These are phyloP conservation scores for Puccinia hordei DNA, from an alignment of 1,284 basidiomycete genomes.

Conservation along the genomic window DNA sequence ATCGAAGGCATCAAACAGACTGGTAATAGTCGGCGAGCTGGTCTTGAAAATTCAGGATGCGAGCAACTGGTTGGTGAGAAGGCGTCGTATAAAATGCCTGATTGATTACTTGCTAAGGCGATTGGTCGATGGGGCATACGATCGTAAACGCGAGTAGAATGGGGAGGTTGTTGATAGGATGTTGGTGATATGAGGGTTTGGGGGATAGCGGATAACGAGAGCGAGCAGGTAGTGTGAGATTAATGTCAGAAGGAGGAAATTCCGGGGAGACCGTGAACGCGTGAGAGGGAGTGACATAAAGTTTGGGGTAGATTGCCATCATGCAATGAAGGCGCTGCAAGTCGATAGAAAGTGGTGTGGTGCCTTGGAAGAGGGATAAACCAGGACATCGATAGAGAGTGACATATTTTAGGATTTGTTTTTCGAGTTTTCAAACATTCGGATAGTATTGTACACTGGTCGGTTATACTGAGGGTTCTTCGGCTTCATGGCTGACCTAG, in stretches of 20 bases:
- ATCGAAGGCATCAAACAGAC: neutral
- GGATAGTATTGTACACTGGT: slow-evolving; percentile 44
- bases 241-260: neutral
- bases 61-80: neutral
- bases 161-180: neutral
- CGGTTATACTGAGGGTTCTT: slow-evolving; percentile 37
- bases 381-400: slow-evolving; percentile 13
- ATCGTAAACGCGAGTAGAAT: neutral
- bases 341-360: neutral
- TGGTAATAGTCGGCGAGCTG: neutral
- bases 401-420: slow-evolving; percentile 22
- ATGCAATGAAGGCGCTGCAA: neutral
- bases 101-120: neutral
- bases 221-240: neutral
- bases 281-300: neutral
- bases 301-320: slow-evolving; percentile 3
- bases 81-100: neutral
- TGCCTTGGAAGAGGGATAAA: slow-evolving; percentile 14
- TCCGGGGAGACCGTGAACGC: neutral
- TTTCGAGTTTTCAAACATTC: slow-evolving; percentile 30
- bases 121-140: slow-evolving; percentile 1
- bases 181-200: slow-evolving; percentile 2
- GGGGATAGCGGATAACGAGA: neutral
- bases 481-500: slow-evolving; percentile 19
- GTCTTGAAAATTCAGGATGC: neutral